Conservation (phyloP, 2,329 filamentous ascomycete genomes). For the Rhexocercosporidium sp. region DNA sequence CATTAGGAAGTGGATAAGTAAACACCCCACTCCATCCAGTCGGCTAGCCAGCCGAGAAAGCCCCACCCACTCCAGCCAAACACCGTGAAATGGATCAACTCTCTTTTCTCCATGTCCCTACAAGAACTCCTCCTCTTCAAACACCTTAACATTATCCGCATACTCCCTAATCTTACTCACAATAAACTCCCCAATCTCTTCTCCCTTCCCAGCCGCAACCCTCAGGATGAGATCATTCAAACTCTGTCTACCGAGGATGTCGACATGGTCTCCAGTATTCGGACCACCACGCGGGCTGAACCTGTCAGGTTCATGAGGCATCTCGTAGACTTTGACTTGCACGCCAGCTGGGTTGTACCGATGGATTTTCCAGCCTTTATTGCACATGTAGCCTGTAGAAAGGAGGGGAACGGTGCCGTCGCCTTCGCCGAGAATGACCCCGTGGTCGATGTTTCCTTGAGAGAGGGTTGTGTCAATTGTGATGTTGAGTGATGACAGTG, state of each 20-base stretch:
- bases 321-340: constrained; percentile 86
- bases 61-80: background rate
- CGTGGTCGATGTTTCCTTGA: constrained; percentile 73
- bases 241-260: constrained; percentile 87
- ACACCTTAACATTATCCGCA: constrained; percentile 79
- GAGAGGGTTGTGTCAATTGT: constrained; percentile 72
- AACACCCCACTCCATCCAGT: background rate
- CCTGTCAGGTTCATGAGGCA: constrained; percentile 93
- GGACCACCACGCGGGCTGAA: constrained; percentile 81
- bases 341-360: constrained; percentile 88
- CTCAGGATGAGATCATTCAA: constrained; percentile 89
- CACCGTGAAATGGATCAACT: constrained; percentile 1
- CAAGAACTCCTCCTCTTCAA: constrained; percentile 39
- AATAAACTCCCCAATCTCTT: constrained; percentile 77
- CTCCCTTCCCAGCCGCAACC: constrained; percentile 84
- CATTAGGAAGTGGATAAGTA: background rate
- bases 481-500: constrained; percentile 71
- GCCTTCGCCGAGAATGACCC: constrained; percentile 93
- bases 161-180: constrained; percentile 84
- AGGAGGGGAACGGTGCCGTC: constrained; percentile 96
- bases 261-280: constrained; percentile 87
- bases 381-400: constrained; percentile 95
- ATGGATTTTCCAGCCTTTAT: constrained; percentile 90
- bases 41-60: background rate
- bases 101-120: background rate